Evolutionary conservation across 2,329 filamentous ascomycete genomes (phyloP).

Genomic region (Elsinoe arachidis): DNA sequence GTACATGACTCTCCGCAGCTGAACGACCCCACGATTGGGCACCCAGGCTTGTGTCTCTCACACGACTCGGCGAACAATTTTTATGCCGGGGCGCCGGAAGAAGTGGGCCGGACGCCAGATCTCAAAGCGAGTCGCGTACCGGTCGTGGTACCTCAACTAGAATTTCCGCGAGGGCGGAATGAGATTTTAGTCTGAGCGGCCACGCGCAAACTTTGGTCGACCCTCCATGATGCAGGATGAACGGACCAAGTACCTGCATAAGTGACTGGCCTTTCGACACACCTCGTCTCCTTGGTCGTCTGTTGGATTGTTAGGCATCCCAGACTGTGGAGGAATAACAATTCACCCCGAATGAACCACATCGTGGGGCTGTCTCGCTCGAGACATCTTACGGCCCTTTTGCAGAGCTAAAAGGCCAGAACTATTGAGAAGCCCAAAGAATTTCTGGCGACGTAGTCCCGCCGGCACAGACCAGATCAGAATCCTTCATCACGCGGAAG

Average conservation of each 20-base stretch:
- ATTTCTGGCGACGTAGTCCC: neutral
- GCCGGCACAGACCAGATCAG: neutral
- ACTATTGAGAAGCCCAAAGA: neutral
- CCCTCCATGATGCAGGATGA: neutral
- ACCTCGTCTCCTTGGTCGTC: neutral
- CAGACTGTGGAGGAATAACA: neutral
- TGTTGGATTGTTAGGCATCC: neutral
- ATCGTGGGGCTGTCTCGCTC: too few relatives aligned
- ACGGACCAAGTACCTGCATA: neutral
- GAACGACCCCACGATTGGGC: neutral
- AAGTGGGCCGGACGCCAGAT: conserved; percentile 1
- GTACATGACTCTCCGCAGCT: neutral
- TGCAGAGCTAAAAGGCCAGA: neutral
- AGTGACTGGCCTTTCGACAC: neutral
- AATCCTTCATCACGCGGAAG: neutral
- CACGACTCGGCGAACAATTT: neutral
- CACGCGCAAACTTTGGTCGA: neutral
- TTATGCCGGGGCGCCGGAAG: neutral
- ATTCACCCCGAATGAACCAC: neutral
- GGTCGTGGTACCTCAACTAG: neutral
- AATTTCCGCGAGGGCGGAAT: neutral
- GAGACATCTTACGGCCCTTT: too few relatives aligned
- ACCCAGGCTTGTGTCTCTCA: neutral
- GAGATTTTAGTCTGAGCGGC: conserved; percentile 7
- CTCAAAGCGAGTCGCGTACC: neutral